Evolutionary conservation across 148 eudicot genomes (phyloP), one percentile per base, ranked within the genome.

Genomic region (Euryodendron excelsum): DNA sequence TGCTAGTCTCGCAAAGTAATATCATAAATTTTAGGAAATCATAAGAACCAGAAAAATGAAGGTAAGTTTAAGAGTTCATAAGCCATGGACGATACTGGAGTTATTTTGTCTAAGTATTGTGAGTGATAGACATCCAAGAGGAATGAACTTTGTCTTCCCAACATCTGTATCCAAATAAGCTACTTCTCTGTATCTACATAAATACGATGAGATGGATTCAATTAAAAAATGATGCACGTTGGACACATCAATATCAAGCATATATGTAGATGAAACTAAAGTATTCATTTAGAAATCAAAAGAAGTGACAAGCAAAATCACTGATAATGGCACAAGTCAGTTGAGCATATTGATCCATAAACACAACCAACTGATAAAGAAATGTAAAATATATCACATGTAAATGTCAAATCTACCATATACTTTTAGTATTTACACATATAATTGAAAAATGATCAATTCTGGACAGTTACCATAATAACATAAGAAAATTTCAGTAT

Each of bases 121-220:
- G 34, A 95, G 88, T 58, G 99, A 93, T 48, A 95, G 82, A 67
- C 93, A 90, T 77, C 97, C 97, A 41, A 97, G 92, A 53, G 99
- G 88, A 75, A 97, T 95, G 81, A 95, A 95, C 84, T 95, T 97
- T 20, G 97, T 83, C 89, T 95, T 97, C 73, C 99, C 99, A 81
- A 95, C 99, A 90, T 95, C 99, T 9, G 94, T 91, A 80, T 95
- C 99, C 84, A 95, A 83, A 72, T 90, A 95, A 87, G 94, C 96
- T 13, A 95, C 97, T 75, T 75, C 85, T 65, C 82, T 87, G 81
- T 88, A 88, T 74, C 97, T 95, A 87, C 79, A 79, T 58, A 23
- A 18, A 21, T 56, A 45, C n/a, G 17, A 63, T 34, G 45, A 63
- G 23, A 50, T 15, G 0, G 52, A 59, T 62, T 15, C 28, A 60